Percentiles rank a stretch among this genome's conserved stretches.
These are phyloP conservation scores for Pseudopithomyces chartarum DNA, from an alignment of 2,329 filamentous ascomycete species.

Conservation along the genomic window DNA sequence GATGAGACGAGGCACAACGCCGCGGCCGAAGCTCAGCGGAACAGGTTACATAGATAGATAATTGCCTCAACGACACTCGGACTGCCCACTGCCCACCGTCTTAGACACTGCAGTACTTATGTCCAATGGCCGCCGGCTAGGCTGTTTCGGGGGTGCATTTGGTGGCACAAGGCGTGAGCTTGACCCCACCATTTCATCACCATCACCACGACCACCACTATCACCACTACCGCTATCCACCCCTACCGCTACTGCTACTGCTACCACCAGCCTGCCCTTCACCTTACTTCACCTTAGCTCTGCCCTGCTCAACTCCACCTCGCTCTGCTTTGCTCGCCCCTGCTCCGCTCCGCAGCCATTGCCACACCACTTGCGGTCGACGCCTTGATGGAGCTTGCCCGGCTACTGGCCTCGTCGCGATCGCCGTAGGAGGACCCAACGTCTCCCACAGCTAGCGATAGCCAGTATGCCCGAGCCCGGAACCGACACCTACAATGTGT, in stretches of 20 bases:
- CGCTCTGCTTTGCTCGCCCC: too few relatives aligned
- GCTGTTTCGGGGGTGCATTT: constrained; percentile 20
- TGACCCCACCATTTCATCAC: constrained; percentile 45
- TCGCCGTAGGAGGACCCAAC: constrained; percentile 62
- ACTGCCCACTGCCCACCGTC: too few relatives aligned
- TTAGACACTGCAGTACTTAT: too few relatives aligned
- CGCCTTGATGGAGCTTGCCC: constrained; percentile 60
- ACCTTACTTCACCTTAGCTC: too few relatives aligned
- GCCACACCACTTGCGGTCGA: constrained; percentile 17
- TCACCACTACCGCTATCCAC: too few relatives aligned
- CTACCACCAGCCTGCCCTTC: too few relatives aligned
- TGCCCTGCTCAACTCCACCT: too few relatives aligned
- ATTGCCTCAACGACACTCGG: too few relatives aligned
- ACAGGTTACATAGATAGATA: constrained; percentile 3
- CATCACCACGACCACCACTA: constrained; percentile 25
- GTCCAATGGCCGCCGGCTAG: constrained; percentile 30
- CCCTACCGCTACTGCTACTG: too few relatives aligned
- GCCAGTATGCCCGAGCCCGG: constrained; percentile 50
- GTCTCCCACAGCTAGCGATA: constrained; percentile 58
- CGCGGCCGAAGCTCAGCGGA: not conserved
- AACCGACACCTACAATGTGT: constrained; percentile 32
- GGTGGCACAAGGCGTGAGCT: constrained; percentile 32
- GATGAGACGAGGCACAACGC: too few relatives aligned
- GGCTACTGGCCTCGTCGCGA: constrained; percentile 61
- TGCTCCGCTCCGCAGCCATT: too few relatives aligned